A percentile compares a stretch with the other conserved stretches of the same genome.
Conservation (phyloP, 192 early-diverging fungal genomes). For the Coemansia sp. region DNA sequence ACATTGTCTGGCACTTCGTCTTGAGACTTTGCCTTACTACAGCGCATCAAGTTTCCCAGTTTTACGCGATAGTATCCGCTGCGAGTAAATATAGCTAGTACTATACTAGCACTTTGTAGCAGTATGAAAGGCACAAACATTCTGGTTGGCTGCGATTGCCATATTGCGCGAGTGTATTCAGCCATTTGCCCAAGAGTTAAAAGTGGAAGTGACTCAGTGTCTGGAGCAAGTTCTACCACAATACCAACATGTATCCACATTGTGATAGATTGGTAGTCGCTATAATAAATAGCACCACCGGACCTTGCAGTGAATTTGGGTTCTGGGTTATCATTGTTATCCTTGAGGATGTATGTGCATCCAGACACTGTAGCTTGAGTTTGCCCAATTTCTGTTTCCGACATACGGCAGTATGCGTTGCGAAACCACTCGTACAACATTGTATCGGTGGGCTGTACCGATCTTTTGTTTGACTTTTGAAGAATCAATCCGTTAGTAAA, state of each 20-base stretch:
- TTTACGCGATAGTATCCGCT: neutral
- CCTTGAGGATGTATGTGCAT: neutral
- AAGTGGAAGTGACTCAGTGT: neutral
- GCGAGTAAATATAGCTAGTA: constrained; percentile 9
- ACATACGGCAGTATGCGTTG: neutral
- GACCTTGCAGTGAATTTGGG: neutral
- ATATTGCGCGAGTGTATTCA: constrained; percentile 1
- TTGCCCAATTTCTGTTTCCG: neutral
- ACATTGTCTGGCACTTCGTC: neutral
- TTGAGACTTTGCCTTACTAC: too few relatives aligned
- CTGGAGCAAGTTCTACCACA: neutral
- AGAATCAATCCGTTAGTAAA: neutral
- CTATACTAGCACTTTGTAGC: neutral
- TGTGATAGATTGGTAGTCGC: neutral
- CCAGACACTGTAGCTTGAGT: neutral
- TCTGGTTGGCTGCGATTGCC: constrained; percentile 1
- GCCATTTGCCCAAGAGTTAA: constrained; percentile 5
- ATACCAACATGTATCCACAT: neutral
- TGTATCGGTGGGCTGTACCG: neutral
- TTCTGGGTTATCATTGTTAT: neutral
- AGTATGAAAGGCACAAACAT: constrained; percentile 13
- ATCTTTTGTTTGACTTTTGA: neutral
- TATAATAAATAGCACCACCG: neutral
- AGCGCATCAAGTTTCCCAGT: neutral
- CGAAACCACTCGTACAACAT: neutral